Evolutionary conservation across 805 yeast genomes (phyloP), one percentile per base, ranked within the genome.

Genomic region (Teunomyces barrocoloradensis): DNA sequence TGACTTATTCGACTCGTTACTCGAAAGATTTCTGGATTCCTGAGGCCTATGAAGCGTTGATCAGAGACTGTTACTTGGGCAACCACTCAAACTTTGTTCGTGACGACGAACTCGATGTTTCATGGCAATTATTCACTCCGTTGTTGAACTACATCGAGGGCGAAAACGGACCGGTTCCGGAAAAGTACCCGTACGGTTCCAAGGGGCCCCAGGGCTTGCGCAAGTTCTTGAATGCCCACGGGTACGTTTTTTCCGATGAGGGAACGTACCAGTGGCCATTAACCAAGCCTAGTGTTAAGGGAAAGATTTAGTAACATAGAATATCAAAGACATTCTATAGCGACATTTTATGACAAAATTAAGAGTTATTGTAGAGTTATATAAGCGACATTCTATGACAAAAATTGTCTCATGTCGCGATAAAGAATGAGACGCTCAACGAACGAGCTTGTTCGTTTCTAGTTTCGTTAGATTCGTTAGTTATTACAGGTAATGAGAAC

Each of bases 11-110:
- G 46, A 75, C 77, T 43, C 82, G 97, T 64, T 94, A 86, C 74
- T 72, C 77, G 23, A 74, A 87, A 53, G 86, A 89, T 63, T 86
- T 89, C 72, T 87, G 94, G 85, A 91, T 94, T 61, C 98, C 99
- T 39, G 97, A 92, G 75, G 98, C 98, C 36, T 94, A 94, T 69
- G 99, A 94, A 75, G 87, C 97, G 1, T 81, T 94, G 58, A 89
- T 94, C 59, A 82, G 95, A 69, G 98, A 94, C 69, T 87, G 92
- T 53, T 70, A 86, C 63, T 79, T 81, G 56, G 98, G 95, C 48
- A 96, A 91, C 69, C 99, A 94, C 72, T 87, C 98, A 44, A 92
- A 92, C 74, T 94, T 94, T 65, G 98, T 94, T 29, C 85, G 99
- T 73, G 97, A 92, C 65, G 99, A 94, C 66, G 99, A 94, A 74